Percentiles rank a stretch among this genome's conserved stretches.
These are phyloP conservation scores for Teratosphaeria zuluensis DNA, from an alignment of 2,329 filamentous ascomycete species.

Conservation along the genomic window DNA sequence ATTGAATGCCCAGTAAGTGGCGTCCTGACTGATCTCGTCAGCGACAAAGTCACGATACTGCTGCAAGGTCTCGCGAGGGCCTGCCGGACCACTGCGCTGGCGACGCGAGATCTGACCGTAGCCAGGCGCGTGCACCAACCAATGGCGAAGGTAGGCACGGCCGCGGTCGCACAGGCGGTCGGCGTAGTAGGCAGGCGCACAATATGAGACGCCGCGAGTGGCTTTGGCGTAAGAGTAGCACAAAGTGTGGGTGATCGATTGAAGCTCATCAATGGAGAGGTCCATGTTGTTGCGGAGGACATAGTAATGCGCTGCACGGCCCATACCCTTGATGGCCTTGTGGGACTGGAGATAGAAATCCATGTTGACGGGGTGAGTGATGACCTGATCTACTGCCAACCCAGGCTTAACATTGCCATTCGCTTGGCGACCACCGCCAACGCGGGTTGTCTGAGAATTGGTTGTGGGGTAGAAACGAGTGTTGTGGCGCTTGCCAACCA, in stretches of 20 bases:
- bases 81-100: background rate
- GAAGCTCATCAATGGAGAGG: constrained; percentile 12
- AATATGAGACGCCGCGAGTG: constrained; percentile 26
- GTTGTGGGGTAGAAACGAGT: no score
- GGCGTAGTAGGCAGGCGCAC: constrained; percentile 30
- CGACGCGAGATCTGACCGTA: background rate
- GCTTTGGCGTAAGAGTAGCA: constrained; percentile 27
- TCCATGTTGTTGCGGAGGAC: constrained; percentile 22
- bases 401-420: constrained; percentile 10
- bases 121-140: background rate
- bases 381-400: constrained; percentile 6
- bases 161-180: constrained; percentile 32
- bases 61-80: background rate
- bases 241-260: constrained; percentile 18
- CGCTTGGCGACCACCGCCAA: no score
- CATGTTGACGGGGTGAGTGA: constrained; percentile 6
- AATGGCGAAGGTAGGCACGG: constrained; percentile 18
- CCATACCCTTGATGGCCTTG: constrained; percentile 6
- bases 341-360: constrained; percentile 17
- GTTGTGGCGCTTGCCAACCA: no score
- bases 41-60: background rate
- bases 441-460: no score
- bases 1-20: background rate
- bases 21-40: background rate
- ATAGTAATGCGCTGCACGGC: constrained; percentile 19